Conservation (phyloP, 2,329 filamentous ascomycete genomes). For the Trichoderma pleuroti region DNA sequence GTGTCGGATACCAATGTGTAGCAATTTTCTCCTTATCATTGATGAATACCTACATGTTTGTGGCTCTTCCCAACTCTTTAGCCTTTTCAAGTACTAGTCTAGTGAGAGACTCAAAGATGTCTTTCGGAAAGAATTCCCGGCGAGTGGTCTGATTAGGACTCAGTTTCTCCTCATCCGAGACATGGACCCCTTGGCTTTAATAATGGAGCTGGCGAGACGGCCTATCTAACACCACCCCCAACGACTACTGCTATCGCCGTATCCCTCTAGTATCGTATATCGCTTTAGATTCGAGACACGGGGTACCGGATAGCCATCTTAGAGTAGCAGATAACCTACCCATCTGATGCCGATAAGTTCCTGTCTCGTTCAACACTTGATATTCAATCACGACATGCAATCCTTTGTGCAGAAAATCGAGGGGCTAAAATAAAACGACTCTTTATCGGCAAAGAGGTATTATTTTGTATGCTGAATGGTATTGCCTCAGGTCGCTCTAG, state of each 20-base stretch:
- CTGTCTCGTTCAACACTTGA: neutral
- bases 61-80: neutral
- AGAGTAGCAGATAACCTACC: too few species aligned
- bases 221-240: neutral
- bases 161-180: neutral
- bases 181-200: neutral
- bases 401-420: neutral
- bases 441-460: neutral
- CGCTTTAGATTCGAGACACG: neutral
- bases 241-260: neutral
- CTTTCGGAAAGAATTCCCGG: neutral
- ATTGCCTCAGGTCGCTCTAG: neutral
- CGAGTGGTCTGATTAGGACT: neutral
- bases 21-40: neutral
- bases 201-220: neutral
- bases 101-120: neutral
- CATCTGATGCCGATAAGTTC: too few species aligned
- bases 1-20: neutral
- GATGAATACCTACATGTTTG: neutral
- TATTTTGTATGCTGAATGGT: neutral
- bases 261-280: neutral
- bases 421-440: too few species aligned
- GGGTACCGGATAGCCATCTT: neutral
- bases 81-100: neutral
- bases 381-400: neutral